Evolutionary conservation across 768 basidiomycete species (phyloP), one percentile per base, ranked within the genome.

Genomic region (Rhizopogon vulgaris): DNA sequence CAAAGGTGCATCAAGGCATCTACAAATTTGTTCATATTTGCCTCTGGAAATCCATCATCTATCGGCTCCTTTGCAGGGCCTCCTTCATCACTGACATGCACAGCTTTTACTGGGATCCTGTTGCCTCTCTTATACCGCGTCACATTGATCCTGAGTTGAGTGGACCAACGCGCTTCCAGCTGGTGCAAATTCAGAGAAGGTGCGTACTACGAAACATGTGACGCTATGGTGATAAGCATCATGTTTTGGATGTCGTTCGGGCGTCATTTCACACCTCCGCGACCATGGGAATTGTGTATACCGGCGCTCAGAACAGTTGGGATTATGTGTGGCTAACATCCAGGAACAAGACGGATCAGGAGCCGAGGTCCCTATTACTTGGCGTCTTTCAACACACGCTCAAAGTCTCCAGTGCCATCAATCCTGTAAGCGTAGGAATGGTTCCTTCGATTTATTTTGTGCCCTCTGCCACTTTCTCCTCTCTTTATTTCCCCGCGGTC

Each of bases 1-100:
- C 52, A 52, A 40, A 52, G 43, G 38, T 50, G 40, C 54, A 67
- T 65, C 58, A 66, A 17, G 41, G 28, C 40, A 43, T 34, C 22
- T 42, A 41, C 40, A 32, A 22, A 18, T 46, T 51, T 58, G 52
- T 41, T 27, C 56, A 54, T 65, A 8, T 49, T 56, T 53, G 52
- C 7, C 11, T 45, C 30, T 32, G 30, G 43, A 3, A 18, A 48
- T 51, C 48, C 17, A 39, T 24, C 48, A 10, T 48, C 28, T n/a
- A 17, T 38, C 24, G 48, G 32, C 48, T 42, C 28, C 18, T 45
- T 22, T 18, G 43, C 43, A 38, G 12, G 48, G 48, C 48, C 37
- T 49, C 8, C 15, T 18, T 52, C 24, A 52, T 49, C 46, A 52
- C 25, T 30, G 28, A 30, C 37, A 22, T 18, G 34, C 37, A 51